phyloP scores from a whole-genome alignment of 257 asterid species.

The Thymus quinquecostatus region DNA sequence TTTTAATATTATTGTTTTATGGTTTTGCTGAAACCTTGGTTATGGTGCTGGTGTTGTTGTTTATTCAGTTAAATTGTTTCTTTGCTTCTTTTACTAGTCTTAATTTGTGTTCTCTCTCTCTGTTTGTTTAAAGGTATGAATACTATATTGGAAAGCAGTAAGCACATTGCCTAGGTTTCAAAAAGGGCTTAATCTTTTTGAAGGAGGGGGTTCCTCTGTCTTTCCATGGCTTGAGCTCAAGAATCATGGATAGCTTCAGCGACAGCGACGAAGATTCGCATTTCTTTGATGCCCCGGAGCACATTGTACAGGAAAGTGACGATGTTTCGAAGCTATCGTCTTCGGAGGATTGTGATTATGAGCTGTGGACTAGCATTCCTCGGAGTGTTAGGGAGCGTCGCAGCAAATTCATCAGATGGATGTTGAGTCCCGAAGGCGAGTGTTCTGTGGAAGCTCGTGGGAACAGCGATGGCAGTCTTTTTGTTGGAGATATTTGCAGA shows the following conservation, averaged over 20 bases:
- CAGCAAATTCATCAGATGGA: constrained; percentile 55
- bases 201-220: constrained; percentile 42
- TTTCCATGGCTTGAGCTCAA: constrained; percentile 68
- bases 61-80: constrained; percentile 36
- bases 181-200: constrained; percentile 43
- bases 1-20: constrained; percentile 37
- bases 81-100: not conserved
- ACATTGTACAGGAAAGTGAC: constrained; percentile 46
- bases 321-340: constrained; percentile 33
- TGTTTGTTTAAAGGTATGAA: constrained; percentile 48
- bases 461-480: constrained; percentile 26
- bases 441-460: constrained; percentile 25
- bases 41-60: constrained; percentile 49
- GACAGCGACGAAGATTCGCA: constrained; percentile 51
- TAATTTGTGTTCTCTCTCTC: constrained; percentile 25
- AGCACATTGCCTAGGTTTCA: constrained; percentile 59
- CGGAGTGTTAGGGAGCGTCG: constrained; percentile 77
- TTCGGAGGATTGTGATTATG: constrained; percentile 45
- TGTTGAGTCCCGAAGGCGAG: constrained; percentile 38
- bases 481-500: constrained; percentile 40
- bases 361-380: constrained; percentile 69
- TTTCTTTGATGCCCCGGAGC: constrained; percentile 78
- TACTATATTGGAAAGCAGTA: constrained; percentile 44
- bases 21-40: constrained; percentile 57
- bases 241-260: constrained; percentile 68